phyloP scores from a whole-genome alignment of 352 stramenopile genomes.

The Elongisporangium undulatum region DNA sequence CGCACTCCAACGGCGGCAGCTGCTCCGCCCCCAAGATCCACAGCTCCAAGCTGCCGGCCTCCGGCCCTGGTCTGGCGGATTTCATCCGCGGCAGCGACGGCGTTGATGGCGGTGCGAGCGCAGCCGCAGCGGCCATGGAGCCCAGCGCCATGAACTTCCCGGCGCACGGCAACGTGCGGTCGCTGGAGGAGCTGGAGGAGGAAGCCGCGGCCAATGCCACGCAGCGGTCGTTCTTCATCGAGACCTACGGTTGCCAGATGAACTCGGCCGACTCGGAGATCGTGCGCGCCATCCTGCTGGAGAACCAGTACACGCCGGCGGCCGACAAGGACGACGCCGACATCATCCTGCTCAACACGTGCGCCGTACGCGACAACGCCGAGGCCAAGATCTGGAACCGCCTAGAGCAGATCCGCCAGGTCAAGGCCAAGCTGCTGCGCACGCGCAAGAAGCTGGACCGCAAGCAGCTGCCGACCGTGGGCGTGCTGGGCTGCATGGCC shows the following conservation, averaged over 20 bases:
- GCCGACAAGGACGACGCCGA: slow-evolving; percentile 77
- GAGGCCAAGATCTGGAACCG: slow-evolving; percentile 94
- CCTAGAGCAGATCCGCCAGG: slow-evolving; percentile 70
- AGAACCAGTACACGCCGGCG: slow-evolving; percentile 58
- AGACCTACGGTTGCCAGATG: slow-evolving; percentile 99
- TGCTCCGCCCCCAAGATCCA: slow-evolving; percentile 31
- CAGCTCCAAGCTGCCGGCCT: slow-evolving; percentile 28
- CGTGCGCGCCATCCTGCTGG: slow-evolving; percentile 92
- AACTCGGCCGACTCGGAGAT: slow-evolving; percentile 99
- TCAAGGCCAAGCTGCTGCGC: slow-evolving; percentile 62
- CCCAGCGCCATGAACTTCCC: slow-evolving; percentile 81
- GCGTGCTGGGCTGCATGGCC: slow-evolving; percentile 99
- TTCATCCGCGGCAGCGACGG: slow-evolving; percentile 42
- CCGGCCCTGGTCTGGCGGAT: slow-evolving; percentile 58
- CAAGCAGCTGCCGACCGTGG: slow-evolving; percentile 78
- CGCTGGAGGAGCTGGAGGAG: slow-evolving; percentile 29
- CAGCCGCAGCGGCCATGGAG: slow-evolving; percentile 19
- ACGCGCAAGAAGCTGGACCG: slow-evolving; percentile 50
- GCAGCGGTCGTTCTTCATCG: slow-evolving; percentile 70
- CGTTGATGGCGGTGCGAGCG: slow-evolving; percentile 20
- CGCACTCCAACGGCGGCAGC: slow-evolving; percentile 25
- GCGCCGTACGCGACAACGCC: slow-evolving; percentile 98
- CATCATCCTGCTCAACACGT: slow-evolving; percentile 98
- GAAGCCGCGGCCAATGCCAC: slow-evolving; percentile 1
- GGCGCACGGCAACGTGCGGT: slow-evolving; percentile 26